A percentile compares a stretch with the other conserved stretches of the same genome.
Conservation (phyloP, 228 moss, liverwort and hornwort genomes). For the Sphagnum fallax region DNA sequence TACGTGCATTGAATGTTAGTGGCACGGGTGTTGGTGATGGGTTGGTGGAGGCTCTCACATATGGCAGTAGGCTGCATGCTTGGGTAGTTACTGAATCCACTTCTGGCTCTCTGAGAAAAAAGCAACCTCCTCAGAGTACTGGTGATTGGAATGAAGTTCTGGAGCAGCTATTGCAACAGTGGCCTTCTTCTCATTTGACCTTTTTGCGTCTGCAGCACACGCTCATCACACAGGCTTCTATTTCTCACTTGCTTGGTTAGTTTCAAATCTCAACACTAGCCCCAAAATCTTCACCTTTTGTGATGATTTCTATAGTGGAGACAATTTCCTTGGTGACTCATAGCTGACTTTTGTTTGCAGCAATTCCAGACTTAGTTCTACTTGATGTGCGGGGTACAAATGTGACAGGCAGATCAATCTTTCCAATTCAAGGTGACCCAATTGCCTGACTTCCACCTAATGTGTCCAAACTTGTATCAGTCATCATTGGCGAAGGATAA, state of each 20-base stretch:
- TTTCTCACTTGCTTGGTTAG: slow-evolving; percentile 52
- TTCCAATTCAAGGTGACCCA: slow-evolving; percentile 43
- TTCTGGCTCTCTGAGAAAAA: background rate
- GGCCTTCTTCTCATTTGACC: slow-evolving; percentile 40
- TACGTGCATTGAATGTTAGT: slow-evolving; percentile 54
- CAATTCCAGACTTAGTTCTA: slow-evolving; percentile 42
- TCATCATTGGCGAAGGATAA: too few species aligned
- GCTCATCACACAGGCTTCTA: slow-evolving; percentile 44
- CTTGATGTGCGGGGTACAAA: slow-evolving; percentile 55
- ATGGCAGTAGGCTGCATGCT: slow-evolving; percentile 50
- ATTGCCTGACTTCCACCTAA: background rate
- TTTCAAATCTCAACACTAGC: background rate
- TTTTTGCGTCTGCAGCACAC: slow-evolving; percentile 49
- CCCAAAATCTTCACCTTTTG: too few species aligned
- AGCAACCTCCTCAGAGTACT: background rate
- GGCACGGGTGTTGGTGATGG: slow-evolving; percentile 45
- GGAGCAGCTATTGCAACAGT: slow-evolving; percentile 23
- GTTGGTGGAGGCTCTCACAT: slow-evolving; percentile 52
- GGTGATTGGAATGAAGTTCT: background rate
- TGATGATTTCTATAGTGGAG: background rate
- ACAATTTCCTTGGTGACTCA: background rate
- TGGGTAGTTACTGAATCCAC: slow-evolving; percentile 39
- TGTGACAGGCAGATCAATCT: slow-evolving; percentile 30
- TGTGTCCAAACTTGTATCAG: too few species aligned
- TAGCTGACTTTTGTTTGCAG: slow-evolving; percentile 24